Conservation (phyloP, 495 filamentous ascomycete species). For the Aspergillus affinis region DNA sequence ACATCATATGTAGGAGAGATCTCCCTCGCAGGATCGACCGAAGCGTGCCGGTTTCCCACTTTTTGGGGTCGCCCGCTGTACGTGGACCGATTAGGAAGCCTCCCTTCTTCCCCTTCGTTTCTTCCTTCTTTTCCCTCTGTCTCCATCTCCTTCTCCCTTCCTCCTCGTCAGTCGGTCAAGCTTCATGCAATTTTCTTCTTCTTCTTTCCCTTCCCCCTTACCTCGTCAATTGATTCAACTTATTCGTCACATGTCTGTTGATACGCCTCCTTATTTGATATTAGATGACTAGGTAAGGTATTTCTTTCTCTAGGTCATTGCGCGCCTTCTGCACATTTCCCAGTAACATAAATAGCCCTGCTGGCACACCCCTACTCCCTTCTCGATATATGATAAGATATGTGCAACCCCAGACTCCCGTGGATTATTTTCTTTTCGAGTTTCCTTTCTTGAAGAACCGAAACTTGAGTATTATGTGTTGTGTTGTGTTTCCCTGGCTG, state of each 20-base stretch:
- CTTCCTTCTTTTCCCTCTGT: neutral
- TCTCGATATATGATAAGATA: neutral
- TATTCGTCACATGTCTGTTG: neutral
- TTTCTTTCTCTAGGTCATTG: neutral
- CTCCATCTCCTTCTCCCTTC: neutral
- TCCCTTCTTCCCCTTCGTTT: neutral
- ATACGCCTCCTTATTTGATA: neutral
- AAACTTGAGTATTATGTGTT: slow-evolving; percentile 1
- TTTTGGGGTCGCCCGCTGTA: neutral
- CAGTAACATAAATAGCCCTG: neutral
- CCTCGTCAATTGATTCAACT: neutral
- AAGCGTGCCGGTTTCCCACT: neutral
- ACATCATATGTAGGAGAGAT: neutral
- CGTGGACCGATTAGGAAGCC: neutral
- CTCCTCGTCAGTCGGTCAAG: neutral
- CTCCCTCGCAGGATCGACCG: neutral
- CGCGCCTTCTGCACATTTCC: neutral
- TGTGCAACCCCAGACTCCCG: neutral
- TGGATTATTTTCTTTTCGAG: neutral
- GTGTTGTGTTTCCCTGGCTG: neutral
- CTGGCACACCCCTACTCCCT: neutral
- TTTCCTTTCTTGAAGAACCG: slow-evolving; percentile 4
- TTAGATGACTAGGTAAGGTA: neutral
- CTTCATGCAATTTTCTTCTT: neutral
- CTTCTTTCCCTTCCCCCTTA: neutral